Conservation (phyloP, 352 stramenopile genomes). For the Peronospora belbahrii region DNA sequence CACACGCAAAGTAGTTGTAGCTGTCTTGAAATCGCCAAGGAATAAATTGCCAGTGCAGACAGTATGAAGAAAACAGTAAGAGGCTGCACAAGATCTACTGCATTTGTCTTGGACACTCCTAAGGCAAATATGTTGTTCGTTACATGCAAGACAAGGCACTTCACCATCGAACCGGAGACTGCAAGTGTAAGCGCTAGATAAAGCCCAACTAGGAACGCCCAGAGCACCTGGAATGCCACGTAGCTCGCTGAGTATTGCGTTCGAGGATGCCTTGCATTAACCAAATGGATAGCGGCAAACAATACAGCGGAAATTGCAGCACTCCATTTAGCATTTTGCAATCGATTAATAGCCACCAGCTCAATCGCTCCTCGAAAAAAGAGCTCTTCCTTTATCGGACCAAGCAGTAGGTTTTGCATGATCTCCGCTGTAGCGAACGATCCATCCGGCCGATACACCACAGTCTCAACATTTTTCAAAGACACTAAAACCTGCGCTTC, state of each 20-base stretch:
- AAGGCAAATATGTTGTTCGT: slow-evolving; percentile 56
- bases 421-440: slow-evolving; percentile 9
- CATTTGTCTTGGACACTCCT: slow-evolving; percentile 10
- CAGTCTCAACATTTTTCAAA: slow-evolving; percentile 17
- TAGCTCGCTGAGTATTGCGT: slow-evolving; percentile 23
- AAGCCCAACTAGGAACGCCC: slow-evolving; percentile 35
- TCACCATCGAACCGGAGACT: slow-evolving; percentile 32
- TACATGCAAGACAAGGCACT: slow-evolving; percentile 49
- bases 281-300: slow-evolving; percentile 48
- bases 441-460: slow-evolving; percentile 4
- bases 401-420: slow-evolving; percentile 29
- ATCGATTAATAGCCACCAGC: slow-evolving; percentile 39
- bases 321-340: slow-evolving; percentile 17
- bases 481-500: slow-evolving; percentile 13
- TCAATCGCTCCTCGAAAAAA: slow-evolving; percentile 55
- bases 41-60: slow-evolving; percentile 7
- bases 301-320: slow-evolving; percentile 26
- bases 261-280: slow-evolving; percentile 23
- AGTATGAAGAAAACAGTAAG: slow-evolving; percentile 2
- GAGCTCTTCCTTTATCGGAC: slow-evolving; percentile 48
- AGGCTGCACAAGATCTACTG: slow-evolving; percentile 11
- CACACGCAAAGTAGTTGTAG: slow-evolving; percentile 9
- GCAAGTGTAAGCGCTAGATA: slow-evolving; percentile 36
- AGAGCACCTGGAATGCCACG: slow-evolving; percentile 35
- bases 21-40: slow-evolving; percentile 14